Percentiles rank a stretch among this genome's conserved stretches.
phyloP scores from a whole-genome alignment of 2,329 filamentous ascomycete species.

The Fusarium acutatum region DNA sequence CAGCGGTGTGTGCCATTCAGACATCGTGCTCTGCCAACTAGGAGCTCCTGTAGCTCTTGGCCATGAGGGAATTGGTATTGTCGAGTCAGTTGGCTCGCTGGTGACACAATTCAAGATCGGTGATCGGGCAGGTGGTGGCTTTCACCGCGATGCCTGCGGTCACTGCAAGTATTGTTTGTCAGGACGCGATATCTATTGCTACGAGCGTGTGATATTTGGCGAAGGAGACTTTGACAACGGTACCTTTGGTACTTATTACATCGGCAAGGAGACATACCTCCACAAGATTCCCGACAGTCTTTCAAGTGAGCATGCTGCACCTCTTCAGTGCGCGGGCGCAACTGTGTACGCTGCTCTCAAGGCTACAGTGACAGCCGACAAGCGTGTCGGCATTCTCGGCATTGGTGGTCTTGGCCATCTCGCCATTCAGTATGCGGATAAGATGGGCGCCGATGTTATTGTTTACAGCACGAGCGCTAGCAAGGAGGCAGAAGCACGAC shows the following conservation, averaged over 20 bases:
- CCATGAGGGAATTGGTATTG: neutral
- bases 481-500: neutral
- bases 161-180: constrained; percentile 7
- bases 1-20: constrained; percentile 3
- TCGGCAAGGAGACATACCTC: constrained; percentile 2
- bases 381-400: neutral
- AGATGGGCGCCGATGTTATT: neutral
- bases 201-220: neutral
- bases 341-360: constrained; percentile 8
- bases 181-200: neutral
- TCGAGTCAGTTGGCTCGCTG: neutral
- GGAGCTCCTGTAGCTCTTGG: constrained; percentile 3
- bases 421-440: neutral
- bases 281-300: neutral
- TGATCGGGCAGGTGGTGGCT: constrained; percentile 1
- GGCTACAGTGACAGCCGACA: neutral
- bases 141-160: neutral
- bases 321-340: constrained; percentile 3
- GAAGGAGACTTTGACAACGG: constrained; percentile 1
- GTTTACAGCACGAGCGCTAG: constrained; percentile 5
- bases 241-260: neutral
- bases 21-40: neutral
- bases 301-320: constrained; percentile 6
- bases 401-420: constrained; percentile 9
- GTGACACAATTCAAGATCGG: constrained; percentile 3